A percentile compares a stretch with the other conserved stretches of the same genome.
These are phyloP conservation scores for Centrapalus pauciflorus DNA, from an alignment of 129 eudicot genomes.

Conservation along the genomic window DNA sequence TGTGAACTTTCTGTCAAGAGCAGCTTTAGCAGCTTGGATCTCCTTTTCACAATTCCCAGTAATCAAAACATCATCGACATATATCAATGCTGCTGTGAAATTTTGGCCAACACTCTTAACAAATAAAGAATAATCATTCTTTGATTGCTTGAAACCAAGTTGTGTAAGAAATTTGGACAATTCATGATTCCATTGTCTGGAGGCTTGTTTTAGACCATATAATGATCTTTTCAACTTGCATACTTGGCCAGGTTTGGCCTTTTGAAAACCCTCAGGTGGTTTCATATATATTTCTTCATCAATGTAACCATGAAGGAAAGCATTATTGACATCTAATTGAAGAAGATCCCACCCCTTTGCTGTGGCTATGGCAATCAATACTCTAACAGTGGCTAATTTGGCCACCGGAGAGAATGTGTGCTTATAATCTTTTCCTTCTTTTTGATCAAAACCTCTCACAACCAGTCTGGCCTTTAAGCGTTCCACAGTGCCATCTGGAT, in stretches of 20 bases:
- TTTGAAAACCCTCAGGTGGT: no score
- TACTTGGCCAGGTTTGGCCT: no score
- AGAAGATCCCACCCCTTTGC: background rate
- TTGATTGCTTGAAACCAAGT: background rate
- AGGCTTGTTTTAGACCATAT: background rate
- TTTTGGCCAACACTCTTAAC: background rate
- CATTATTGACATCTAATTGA: background rate
- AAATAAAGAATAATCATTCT: background rate
- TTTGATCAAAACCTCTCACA: background rate
- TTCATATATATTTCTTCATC: no score
- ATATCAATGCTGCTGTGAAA: no score
- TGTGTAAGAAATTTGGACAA: no score
- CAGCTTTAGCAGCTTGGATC: no score
- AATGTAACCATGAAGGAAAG: no score
- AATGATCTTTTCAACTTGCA: background rate
- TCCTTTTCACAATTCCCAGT: no score
- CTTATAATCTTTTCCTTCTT: background rate
- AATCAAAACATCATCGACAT: background rate
- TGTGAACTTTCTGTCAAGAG: no score
- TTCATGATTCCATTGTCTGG: background rate
- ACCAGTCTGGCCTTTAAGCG: background rate
- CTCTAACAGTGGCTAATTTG: background rate
- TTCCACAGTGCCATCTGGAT: no score
- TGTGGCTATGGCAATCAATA: background rate
- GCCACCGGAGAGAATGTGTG: background rate